These are phyloP conservation scores for Suillus weaverae DNA, from an alignment of 768 basidiomycete species.

Conservation along the genomic window DNA sequence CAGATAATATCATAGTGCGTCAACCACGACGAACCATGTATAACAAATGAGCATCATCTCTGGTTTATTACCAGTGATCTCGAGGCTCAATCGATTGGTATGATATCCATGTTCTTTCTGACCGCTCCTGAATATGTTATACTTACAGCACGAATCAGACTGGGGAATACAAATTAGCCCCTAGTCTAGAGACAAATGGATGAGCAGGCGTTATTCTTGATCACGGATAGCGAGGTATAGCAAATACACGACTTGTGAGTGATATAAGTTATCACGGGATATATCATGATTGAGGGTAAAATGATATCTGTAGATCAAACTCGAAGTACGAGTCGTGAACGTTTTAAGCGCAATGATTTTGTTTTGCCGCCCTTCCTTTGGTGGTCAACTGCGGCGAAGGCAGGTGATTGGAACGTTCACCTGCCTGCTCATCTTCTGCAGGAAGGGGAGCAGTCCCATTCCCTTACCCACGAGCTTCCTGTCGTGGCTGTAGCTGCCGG, in stretches of 20 bases:
- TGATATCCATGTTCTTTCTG: not conserved
- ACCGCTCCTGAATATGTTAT: not conserved
- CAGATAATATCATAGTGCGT: not conserved
- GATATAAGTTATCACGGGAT: not conserved
- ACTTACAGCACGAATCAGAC: not conserved
- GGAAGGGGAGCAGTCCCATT: not conserved
- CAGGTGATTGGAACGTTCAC: not conserved
- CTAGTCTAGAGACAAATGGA: not conserved
- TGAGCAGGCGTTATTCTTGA: not conserved
- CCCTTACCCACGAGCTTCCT: not conserved
- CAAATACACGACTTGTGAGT: not conserved
- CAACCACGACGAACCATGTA: not conserved
- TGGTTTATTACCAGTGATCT: not conserved
- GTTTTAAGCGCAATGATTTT: not conserved
- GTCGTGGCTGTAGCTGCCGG: not conserved
- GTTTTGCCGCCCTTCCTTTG: not conserved
- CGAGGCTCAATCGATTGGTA: not conserved
- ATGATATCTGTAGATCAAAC: not conserved
- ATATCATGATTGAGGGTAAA: not conserved
- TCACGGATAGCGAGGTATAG: not conserved
- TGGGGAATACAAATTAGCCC: not conserved
- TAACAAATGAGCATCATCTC: not conserved
- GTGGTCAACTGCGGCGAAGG: not conserved
- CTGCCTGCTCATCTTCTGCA: too few species aligned
- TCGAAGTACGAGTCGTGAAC: not conserved